These are phyloP conservation scores for Chlamydomonas schloesseri DNA, from an alignment of 139 green algal genomes.

Conservation along the genomic window DNA sequence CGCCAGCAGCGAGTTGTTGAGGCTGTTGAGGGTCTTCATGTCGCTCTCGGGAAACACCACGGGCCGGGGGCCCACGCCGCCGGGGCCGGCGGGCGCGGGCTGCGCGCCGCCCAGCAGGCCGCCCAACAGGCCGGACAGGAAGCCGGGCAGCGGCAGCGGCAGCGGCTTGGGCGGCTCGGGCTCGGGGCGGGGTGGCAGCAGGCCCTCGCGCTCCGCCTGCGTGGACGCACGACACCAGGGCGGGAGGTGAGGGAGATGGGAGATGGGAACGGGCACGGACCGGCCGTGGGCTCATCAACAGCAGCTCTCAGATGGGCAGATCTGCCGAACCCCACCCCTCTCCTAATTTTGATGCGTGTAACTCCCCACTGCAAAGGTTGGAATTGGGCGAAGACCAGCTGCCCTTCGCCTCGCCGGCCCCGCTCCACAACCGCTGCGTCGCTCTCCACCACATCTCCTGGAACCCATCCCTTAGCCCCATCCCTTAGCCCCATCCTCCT, in stretches of 20 bases:
- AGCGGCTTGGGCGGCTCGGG: not conserved
- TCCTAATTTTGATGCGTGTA: too few species aligned
- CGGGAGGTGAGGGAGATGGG: not conserved
- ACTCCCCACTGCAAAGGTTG: not conserved
- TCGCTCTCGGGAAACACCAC: conserved; percentile 56
- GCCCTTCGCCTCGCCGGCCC: too few species aligned
- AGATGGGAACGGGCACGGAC: not conserved
- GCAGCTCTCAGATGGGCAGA: too few species aligned
- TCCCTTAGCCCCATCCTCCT: too few species aligned
- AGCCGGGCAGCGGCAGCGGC: not conserved
- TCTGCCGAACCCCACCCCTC: too few species aligned
- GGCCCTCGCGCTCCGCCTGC: not conserved
- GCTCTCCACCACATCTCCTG: too few species aligned
- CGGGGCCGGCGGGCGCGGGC: not conserved
- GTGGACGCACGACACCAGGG: too few species aligned
- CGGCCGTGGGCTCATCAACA: too few species aligned
- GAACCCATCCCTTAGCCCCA: too few species aligned
- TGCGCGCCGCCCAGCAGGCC: not conserved
- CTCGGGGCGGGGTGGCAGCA: not conserved
- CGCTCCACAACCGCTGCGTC: too few species aligned
- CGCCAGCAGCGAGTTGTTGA: conserved; percentile 54
- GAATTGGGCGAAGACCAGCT: too few species aligned
- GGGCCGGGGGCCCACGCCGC: not conserved
- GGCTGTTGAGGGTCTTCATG: conserved; percentile 46
- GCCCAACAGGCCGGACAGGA: not conserved